Conservation (phyloP, 202 grass and related monocot species). For the Zizania palustris region DNA sequence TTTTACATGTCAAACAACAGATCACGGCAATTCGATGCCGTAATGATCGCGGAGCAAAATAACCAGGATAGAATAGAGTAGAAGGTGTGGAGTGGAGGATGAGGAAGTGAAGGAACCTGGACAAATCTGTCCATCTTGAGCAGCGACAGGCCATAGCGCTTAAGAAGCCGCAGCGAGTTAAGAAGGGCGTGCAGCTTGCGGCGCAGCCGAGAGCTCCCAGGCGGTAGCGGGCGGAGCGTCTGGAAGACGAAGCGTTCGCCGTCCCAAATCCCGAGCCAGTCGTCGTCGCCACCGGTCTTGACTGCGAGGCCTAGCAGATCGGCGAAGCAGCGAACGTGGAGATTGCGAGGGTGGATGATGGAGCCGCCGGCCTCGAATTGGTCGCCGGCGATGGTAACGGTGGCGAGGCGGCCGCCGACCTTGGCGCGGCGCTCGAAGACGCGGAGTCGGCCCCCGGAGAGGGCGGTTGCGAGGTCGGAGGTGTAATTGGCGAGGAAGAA, state of each 20-base stretch:
- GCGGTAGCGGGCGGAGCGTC: slow-evolving; percentile 55
- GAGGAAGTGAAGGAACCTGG: slow-evolving; percentile 32
- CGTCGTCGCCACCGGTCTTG: slow-evolving; percentile 31
- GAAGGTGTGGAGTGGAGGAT: not conserved
- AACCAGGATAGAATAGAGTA: no score
- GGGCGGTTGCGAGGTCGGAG: not conserved
- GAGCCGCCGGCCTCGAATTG: slow-evolving; percentile 79
- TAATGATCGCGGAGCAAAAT: not conserved
- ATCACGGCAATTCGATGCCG: no score
- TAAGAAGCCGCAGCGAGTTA: slow-evolving; percentile 57
- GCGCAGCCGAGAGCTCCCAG: slow-evolving; percentile 49
- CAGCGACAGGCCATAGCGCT: slow-evolving; percentile 73
- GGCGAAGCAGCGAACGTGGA: slow-evolving; percentile 68
- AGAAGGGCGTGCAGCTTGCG: slow-evolving; percentile 52
- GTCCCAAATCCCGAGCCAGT: slow-evolving; percentile 84
- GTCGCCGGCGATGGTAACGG: slow-evolving; percentile 59
- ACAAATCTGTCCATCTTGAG: slow-evolving; percentile 70
- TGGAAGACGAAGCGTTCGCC: slow-evolving; percentile 65
- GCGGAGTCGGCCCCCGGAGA: slow-evolving; percentile 40
- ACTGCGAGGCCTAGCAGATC: slow-evolving; percentile 57
- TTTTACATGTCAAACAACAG: no score
- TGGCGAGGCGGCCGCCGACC: slow-evolving; percentile 65
- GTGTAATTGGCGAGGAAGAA: slow-evolving; percentile 76
- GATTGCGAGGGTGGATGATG: slow-evolving; percentile 74
- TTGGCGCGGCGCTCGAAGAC: slow-evolving; percentile 61